These are phyloP conservation scores for Calonectria pseudoturangicola DNA, from an alignment of 2,329 filamentous ascomycete genomes.

Conservation along the genomic window DNA sequence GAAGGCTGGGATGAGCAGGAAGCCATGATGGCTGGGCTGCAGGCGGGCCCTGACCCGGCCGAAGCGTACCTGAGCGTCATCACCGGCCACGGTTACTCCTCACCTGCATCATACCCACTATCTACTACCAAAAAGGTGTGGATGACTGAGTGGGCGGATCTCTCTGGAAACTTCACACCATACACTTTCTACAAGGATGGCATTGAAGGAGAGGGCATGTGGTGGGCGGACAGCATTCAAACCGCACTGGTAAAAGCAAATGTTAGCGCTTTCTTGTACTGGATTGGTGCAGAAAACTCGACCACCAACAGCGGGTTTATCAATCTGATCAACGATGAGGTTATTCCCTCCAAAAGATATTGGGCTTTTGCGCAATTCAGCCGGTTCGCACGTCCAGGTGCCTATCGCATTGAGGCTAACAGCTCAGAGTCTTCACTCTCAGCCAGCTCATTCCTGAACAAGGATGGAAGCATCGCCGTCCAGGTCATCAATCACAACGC, in stretches of 20 bases:
- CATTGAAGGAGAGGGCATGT: constrained; percentile 3
- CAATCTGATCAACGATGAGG: constrained; percentile 10
- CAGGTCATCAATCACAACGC: constrained; percentile 1
- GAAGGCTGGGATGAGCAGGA: constrained; percentile 59
- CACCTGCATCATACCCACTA: not conserved
- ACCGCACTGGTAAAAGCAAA: not conserved
- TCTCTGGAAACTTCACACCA: not conserved
- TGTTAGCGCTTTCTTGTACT: constrained; percentile 5
- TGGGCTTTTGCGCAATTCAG: constrained; percentile 19
- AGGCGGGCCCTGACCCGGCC: not conserved
- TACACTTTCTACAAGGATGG: constrained; percentile 20
- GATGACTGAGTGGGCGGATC: constrained; percentile 18
- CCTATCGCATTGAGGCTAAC: not conserved
- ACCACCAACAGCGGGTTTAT: constrained; percentile 21
- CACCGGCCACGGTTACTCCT: constrained; percentile 6
- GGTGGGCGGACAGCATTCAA: constrained; percentile 11
- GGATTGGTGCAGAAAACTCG: constrained; percentile 17
- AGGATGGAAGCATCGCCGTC: not conserved
- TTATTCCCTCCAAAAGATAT: not conserved
- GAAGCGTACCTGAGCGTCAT: constrained; percentile 18
- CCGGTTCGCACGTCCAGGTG: constrained; percentile 10
- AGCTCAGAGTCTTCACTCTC: constrained; percentile 4
- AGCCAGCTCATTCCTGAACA: not conserved
- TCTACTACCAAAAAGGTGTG: constrained; percentile 17
- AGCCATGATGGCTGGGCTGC: constrained; percentile 16